These are phyloP conservation scores for Phytopythium chamaehyphon DNA, from an alignment of 352 stramenopile species.

Conservation along the genomic window DNA sequence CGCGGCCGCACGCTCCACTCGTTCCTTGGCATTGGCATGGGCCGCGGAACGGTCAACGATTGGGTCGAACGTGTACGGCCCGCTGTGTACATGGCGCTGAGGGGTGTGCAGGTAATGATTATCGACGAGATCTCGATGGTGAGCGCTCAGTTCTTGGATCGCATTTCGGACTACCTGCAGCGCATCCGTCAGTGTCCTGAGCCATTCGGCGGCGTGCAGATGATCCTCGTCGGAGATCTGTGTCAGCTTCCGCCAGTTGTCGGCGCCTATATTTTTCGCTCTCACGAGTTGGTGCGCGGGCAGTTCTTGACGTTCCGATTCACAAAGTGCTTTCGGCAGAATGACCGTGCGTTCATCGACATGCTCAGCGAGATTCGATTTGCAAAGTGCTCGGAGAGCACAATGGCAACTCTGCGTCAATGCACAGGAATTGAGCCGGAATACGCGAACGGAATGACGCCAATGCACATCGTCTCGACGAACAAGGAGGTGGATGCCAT, in stretches of 20 bases:
- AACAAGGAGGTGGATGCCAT: constrained; percentile 10
- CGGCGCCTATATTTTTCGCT: constrained; percentile 6
- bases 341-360: constrained; percentile 5
- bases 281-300: constrained; percentile 2
- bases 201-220: constrained; percentile 9
- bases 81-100: constrained; percentile 1
- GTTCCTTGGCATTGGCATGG: constrained; percentile 5
- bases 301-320: constrained; percentile 6
- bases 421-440: constrained; percentile 4
- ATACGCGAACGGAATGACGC: constrained; percentile 8
- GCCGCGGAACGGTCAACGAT: constrained; percentile 3
- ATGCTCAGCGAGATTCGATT: constrained; percentile 7
- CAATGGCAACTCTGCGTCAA: constrained; percentile 1
- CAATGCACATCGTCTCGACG: constrained; percentile 10
- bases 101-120: constrained; percentile 3
- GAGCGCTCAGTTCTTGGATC: constrained; percentile 10
- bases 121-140: constrained; percentile 10
- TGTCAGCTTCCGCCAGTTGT: constrained; percentile 9
- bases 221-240: constrained; percentile 7
- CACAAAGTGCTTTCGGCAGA: constrained; percentile 7
- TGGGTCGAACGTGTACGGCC: constrained; percentile 6
- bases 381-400: constrained; percentile 6
- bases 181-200: background rate
- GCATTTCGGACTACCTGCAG: constrained; percentile 7
- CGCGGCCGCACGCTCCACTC: constrained; percentile 5